Evolutionary conservation across 306 rosid species (phyloP), one percentile per base, ranked within the genome.

Genomic region (Styphnolobium japonicum): DNA sequence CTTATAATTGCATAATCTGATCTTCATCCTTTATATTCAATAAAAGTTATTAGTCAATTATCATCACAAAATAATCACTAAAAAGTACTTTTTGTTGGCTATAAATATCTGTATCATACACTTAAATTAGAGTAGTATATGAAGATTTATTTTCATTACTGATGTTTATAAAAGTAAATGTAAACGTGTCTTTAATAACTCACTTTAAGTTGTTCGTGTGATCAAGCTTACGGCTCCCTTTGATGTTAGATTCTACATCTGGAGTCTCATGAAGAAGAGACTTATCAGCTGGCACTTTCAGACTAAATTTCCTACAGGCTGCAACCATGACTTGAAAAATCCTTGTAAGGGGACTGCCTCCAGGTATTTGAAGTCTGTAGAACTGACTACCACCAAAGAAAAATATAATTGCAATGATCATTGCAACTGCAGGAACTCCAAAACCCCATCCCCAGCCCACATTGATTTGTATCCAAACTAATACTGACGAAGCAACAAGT

Each of bases 371-470:
- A 75, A 85, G 80, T 22, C 97, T 87, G 77, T 90, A 94, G 77
- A 87, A 62, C 36, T 8, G 62, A 73, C 90, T 94, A 3, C 94
- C 94, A 0, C 78, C 2, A 80, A 94, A 90, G 82, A 92, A 94
- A 71, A 77, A 89, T 73, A 84, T 65, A 56, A 92, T 89, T 0
- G 97, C 97, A 27, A 89, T 57, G 49, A 78, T 75, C 97, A 94
- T 94, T 10, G 96, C 91, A 12, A 89, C 93, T 15, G 89, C 89
- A 5, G 97, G 98, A 57, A 94, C 34, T 56, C 98, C 98, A 68
- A 94, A 94, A 14, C 98, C 97, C 97, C 94, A 92, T 49, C 93
- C 93, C 98, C 98, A 94, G 2, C 97, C 94, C 14, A 94, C 97
- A 73, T 92, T 87, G 93, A 81, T 94, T 66, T 94, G 98, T 60